Evolutionary conservation across 2,329 filamentous ascomycete species (phyloP).

Genomic region (Penicillium nordicum): DNA sequence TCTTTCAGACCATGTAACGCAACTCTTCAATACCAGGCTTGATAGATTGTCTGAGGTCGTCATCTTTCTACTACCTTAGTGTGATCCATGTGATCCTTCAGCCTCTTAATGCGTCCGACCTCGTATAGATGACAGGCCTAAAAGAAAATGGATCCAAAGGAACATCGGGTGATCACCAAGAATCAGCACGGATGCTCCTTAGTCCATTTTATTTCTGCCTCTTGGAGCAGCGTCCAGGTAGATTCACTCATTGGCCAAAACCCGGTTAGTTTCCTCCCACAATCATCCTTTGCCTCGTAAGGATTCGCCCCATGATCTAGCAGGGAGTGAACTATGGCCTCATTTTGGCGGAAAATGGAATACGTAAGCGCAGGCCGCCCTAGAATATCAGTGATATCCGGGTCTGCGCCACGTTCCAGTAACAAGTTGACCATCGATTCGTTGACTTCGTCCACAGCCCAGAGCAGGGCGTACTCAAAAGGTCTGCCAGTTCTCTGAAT

Average conservation of each 20-base stretch:
- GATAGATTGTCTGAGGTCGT: neutral
- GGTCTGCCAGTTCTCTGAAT: neutral
- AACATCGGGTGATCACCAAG: no score
- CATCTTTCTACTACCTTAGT: neutral
- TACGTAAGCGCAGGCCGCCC: neutral
- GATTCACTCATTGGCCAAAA: neutral
- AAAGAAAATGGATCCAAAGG: neutral
- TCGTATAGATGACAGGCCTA: no score
- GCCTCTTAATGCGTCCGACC: neutral
- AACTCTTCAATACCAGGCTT: neutral
- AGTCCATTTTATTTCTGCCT: neutral
- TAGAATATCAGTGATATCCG: neutral
- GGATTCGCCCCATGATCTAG: neutral
- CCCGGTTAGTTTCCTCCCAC: neutral
- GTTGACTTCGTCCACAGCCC: neutral
- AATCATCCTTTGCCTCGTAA: neutral
- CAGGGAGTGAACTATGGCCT: neutral
- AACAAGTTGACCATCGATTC: neutral
- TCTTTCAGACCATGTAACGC: neutral
- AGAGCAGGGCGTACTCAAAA: neutral
- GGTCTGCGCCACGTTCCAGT: neutral
- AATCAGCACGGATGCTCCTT: neutral
- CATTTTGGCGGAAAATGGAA: neutral
- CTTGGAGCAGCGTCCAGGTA: neutral
- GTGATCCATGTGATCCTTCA: neutral